Evolutionary conservation across 1,139 yeast species (phyloP), one percentile per base, ranked within the genome.

Genomic region (Saccharomyces hybrid): DNA sequence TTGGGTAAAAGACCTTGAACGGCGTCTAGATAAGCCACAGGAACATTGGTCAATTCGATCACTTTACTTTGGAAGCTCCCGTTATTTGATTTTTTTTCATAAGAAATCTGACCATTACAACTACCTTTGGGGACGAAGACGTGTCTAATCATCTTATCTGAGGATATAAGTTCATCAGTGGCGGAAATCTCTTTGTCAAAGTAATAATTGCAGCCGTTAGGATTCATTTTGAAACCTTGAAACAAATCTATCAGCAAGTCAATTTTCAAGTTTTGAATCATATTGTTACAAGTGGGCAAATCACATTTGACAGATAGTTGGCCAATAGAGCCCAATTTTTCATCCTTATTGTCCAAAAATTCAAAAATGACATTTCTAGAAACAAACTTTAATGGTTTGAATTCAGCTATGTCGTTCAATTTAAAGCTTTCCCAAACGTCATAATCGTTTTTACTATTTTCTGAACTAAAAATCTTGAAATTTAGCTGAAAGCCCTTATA

Each of bases 1-100:
- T 88, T 95, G 14, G 96, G 97, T 71, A 87, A 84, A 90, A 89
- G 84, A 56, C 96, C 96, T 73, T 89, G 96, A 60, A 88, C 76
- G 3, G 96, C 96, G 87, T 86, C 86, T 50, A 88, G 90, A 67
- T 83, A 87, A 86, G 86, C 82, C 55, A 85, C 79, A 50, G 70
- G 76, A 38, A 84, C 84, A 5, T 58, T 53, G 29, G 75, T 73
- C 55, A 82, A 70, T 5, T 19, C 23, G n/a, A 51, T 47, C 16
- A 54, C 59, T 44, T 65, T 47, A 9, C 50, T 49, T 38, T 63
- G 58, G 16, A 66, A 69, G 46, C 63, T 62, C 49, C 70, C 70
- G 1, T 44, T 34, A 29, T 51, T 49, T 13, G 14, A 23, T n/a
- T 27, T 50, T 44, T 50, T 46, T 1, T 64, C 62, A 54, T 74